Percentiles rank a stretch among this genome's conserved stretches.
phyloP scores from a whole-genome alignment of 2,329 filamentous ascomycete species.

The Amylocarpus encephaloides region DNA sequence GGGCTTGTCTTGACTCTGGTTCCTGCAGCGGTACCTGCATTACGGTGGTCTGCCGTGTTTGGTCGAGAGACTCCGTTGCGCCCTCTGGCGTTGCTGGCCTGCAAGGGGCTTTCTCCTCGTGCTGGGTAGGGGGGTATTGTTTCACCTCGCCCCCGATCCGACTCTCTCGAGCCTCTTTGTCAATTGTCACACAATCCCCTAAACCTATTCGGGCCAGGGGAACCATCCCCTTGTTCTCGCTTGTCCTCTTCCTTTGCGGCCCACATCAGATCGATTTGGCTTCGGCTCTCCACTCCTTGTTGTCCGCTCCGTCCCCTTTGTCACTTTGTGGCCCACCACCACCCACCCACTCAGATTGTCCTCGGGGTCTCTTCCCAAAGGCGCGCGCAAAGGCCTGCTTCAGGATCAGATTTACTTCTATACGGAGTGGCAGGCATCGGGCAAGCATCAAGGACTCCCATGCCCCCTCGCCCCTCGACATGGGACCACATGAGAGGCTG shows the following conservation, averaged over 20 bases:
- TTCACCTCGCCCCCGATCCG: not conserved
- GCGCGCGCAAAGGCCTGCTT: not conserved
- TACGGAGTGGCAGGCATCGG: not conserved
- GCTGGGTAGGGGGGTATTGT: not conserved
- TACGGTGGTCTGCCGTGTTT: constrained; percentile 2
- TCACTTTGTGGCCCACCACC: not conserved
- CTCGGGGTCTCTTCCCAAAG: not conserved
- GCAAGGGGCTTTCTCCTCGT: not conserved
- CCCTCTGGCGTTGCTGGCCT: not conserved
- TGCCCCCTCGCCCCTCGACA: not conserved
- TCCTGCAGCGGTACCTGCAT: constrained; percentile 11
- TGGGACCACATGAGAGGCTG: constrained; percentile 1
- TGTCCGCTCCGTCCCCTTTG: not conserved
- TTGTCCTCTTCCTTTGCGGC: no score
- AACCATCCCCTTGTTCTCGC: not conserved
- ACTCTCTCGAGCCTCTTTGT: not conserved
- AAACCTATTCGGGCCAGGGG: not conserved
- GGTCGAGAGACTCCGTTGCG: not conserved
- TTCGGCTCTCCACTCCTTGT: not conserved
- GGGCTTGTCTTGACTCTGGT: no score
- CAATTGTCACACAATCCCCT: not conserved
- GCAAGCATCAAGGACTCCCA: not conserved
- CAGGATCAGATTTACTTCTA: constrained; percentile 4
- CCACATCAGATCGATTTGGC: no score
- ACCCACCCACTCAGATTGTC: not conserved